Conservation (phyloP, 2,329 filamentous ascomycete genomes). For the Aureobasidium lini region DNA sequence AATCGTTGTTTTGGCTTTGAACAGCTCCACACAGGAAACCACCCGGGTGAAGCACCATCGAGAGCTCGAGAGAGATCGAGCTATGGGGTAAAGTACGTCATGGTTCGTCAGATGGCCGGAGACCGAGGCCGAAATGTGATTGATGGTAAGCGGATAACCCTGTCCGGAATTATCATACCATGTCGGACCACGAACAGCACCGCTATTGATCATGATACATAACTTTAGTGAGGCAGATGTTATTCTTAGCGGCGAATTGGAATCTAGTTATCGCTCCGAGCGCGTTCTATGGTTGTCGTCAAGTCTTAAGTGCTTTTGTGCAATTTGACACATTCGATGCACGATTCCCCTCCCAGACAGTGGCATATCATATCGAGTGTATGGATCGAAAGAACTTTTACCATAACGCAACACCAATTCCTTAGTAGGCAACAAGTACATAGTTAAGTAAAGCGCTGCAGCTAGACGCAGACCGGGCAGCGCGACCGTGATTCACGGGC, state of each 20-base stretch:
- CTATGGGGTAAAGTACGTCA: slow-evolving; percentile 3
- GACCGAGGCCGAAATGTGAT: neutral
- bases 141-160: neutral
- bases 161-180: neutral
- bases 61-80: neutral
- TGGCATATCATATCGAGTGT: too few species aligned
- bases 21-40: neutral
- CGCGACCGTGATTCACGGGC: neutral
- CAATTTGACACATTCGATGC: too few species aligned
- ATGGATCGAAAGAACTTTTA: too few species aligned
- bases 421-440: too few species aligned
- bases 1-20: neutral
- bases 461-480: neutral
- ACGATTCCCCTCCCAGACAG: too few species aligned
- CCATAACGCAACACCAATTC: too few species aligned
- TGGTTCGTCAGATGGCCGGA: neutral
- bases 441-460: neutral
- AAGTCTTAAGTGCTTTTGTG: too few species aligned
- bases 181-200: too few species aligned
- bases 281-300: too few species aligned
- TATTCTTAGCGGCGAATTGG: too few species aligned
- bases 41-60: neutral
- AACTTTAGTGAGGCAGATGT: neutral
- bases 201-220: too few species aligned
- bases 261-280: too few species aligned